A percentile compares a stretch with the other conserved stretches of the same genome.
Evolutionary conservation across 2,329 filamentous ascomycete species (phyloP).

Genomic region (Periglandula ipomoeae): DNA sequence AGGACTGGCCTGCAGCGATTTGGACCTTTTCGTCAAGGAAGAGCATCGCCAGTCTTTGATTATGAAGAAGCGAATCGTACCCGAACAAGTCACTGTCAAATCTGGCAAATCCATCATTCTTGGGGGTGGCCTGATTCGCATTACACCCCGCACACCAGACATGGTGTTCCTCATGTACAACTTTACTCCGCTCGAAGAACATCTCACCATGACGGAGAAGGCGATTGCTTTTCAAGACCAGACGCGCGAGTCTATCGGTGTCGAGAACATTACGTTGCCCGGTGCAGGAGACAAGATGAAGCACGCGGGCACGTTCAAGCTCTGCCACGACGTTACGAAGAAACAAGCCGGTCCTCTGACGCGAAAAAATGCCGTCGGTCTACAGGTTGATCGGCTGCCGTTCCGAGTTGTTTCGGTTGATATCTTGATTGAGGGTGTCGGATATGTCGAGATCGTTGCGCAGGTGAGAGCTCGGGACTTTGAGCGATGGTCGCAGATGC

Average conservation of each 20-base stretch:
- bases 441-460: conserved; percentile 82
- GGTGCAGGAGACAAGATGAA: conserved; percentile 49
- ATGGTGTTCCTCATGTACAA: conserved; percentile 70
- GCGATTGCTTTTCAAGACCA: conserved; percentile 65
- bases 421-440: conserved; percentile 82
- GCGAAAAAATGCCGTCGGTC: conserved; percentile 48
- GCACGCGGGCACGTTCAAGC: conserved; percentile 64
- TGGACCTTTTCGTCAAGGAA: conserved; percentile 62
- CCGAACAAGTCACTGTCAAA: conserved; percentile 64
- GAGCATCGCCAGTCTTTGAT: conserved; percentile 59
- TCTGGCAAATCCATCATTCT: conserved; percentile 73
- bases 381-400: conserved; percentile 60
- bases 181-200: conserved; percentile 70
- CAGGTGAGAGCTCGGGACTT: conserved; percentile 60
- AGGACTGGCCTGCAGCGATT: conserved; percentile 64
- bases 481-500: conserved; percentile 11
- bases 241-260: conserved; percentile 42
- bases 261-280: conserved; percentile 54
- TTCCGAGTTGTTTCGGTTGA: conserved; percentile 76
- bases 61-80: conserved; percentile 68
- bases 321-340: conserved; percentile 78
- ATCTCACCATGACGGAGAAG: conserved; percentile 73
- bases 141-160: conserved; percentile 60
- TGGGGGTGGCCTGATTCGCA: conserved; percentile 70
- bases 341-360: conserved; percentile 67